Evolutionary conservation across 2,329 filamentous ascomycete genomes (phyloP).

Genomic region (Aspergillus ustus): DNA sequence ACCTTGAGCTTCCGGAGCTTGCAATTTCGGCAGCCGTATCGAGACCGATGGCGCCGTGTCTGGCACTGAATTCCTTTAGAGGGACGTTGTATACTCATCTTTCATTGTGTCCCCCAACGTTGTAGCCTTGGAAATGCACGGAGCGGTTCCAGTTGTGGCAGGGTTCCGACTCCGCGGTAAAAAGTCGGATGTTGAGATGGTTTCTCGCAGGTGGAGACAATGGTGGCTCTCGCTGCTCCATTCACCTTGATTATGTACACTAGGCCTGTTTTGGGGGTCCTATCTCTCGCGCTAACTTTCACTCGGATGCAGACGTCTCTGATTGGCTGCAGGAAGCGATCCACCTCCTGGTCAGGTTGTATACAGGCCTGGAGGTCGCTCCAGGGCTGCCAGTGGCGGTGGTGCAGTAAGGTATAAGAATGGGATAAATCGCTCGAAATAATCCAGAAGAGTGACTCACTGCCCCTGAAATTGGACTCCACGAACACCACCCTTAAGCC

Average conservation of each 20-base stretch:
- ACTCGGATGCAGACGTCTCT: conserved; percentile 26
- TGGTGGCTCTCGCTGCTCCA: background rate
- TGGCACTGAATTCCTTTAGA: background rate
- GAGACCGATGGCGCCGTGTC: conserved; percentile 43
- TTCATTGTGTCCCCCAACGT: too few relatives aligned
- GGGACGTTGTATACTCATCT: too few relatives aligned
- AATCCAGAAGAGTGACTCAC: too few relatives aligned
- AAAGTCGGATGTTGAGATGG: background rate
- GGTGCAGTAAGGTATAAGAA: conserved; percentile 14
- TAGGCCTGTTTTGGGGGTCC: background rate
- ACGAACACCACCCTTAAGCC: background rate
- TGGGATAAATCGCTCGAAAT: too few relatives aligned
- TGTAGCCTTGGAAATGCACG: too few relatives aligned
- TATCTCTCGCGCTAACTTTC: conserved; percentile 21
- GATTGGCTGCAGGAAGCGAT: conserved; percentile 27
- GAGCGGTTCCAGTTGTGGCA: too few relatives aligned
- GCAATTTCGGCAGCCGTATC: conserved; percentile 57
- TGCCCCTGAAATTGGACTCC: background rate
- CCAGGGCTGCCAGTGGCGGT: too few relatives aligned
- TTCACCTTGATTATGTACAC: background rate
- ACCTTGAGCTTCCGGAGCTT: conserved; percentile 58
- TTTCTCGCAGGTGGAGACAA: background rate
- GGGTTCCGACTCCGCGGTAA: too few relatives aligned
- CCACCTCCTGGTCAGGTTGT: background rate
- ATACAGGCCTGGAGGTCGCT: too few relatives aligned